phyloP scores from a whole-genome alignment of 345 rosid genomes.

The Aurinia saxatilis region DNA sequence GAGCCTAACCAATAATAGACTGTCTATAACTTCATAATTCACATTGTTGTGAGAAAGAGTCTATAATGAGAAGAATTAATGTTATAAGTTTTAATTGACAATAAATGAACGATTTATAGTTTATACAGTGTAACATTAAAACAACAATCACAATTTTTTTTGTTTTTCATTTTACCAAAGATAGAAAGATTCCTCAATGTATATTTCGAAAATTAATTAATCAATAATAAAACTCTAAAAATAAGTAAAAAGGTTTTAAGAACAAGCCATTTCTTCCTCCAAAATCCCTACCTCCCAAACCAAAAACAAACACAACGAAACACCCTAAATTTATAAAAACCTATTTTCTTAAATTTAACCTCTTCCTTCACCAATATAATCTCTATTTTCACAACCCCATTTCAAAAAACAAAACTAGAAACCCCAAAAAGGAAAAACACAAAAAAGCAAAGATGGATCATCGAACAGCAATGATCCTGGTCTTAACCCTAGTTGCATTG shows the following conservation, averaged over 20 bases:
- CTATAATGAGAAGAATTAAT: too few species aligned
- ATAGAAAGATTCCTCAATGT: conserved; percentile 15
- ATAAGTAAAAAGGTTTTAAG: background rate
- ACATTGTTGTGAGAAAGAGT: too few species aligned
- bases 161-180: conserved; percentile 2
- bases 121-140: background rate
- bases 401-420: conserved; percentile 12
- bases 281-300: conserved; percentile 20
- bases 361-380: conserved; percentile 22
- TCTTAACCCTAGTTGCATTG: conserved; percentile 11
- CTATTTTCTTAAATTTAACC: conserved; percentile 24
- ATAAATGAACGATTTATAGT: background rate
- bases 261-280: conserved; percentile 6
- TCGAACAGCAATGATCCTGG: conserved; percentile 18
- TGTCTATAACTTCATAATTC: too few species aligned
- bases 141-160: background rate
- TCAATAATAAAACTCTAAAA: conserved; percentile 9
- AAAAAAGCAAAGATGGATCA: background rate
- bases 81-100: background rate
- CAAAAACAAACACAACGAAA: conserved; percentile 24
- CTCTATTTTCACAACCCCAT: background rate
- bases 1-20: too few species aligned
- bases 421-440: background rate
- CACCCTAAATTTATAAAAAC: conserved; percentile 16
- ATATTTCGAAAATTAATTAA: conserved; percentile 9